Base-by-base conservation (phyloP, 2,329 filamentous ascomycete genomes). In the Fusarium sp. region DNA sequence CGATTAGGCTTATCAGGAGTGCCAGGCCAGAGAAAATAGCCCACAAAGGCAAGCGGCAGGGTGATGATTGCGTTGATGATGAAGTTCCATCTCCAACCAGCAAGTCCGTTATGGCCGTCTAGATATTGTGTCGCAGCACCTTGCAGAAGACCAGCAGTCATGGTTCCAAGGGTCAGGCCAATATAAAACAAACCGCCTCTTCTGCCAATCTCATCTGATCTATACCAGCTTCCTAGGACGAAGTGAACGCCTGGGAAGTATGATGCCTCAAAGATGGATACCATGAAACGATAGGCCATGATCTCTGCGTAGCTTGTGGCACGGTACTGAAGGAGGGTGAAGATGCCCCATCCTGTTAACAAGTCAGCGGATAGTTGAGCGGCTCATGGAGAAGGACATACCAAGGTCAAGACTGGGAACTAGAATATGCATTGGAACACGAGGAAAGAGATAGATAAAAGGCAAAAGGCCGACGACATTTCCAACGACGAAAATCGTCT, bases 41-140 rank as follows among this genome's bases (percentile, higher is more conserved):
- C 49, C 0, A 53, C 49, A 13, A 53, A 29, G 0, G 49, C 49
- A 0, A 53, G 33, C 0, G 49, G 49, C 1, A 53, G 15, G 1
- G 49, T 53, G 1, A 53, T 53, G 18, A 53, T 39, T 5, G 49
- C 49, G 3, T 53, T 53, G 7, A 53, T 39, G 14, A 53, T 53
- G 18, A 53, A 53, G 5, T 53, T 53, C 49, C 49, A 53, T 39
- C 49, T 7, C 49, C 49, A 53, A 1, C 49, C 49, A n/a, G 49
- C 22, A 0, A 53, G 22, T 0, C 49, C 49, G 4, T 39, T 53
- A 2, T 53, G 49, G 1, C 49, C 49, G 1, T 53, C 33, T 1
- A 53, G 33, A 1, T 53, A 53, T 1, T 53, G 49, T 0, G 33
- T 53, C 10, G 49, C 49, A n/a, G 49, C 49, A 13, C 49, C 49